Conservation (phyloP, 768 basidiomycete genomes). For the Russula brevipes region DNA sequence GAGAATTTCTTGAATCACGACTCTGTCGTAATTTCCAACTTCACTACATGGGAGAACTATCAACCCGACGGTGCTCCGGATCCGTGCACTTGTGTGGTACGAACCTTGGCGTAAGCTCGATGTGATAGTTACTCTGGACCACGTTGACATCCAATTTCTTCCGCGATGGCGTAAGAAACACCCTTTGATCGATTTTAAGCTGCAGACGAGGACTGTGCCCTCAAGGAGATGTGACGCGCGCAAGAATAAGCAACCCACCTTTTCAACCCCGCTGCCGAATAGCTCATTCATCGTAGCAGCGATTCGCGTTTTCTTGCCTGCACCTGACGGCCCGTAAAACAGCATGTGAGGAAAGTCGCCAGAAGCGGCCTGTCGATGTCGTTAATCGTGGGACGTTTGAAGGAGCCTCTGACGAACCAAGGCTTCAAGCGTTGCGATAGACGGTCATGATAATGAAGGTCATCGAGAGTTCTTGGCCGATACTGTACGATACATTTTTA, state of each 20-base stretch:
- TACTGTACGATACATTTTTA: slow-evolving; percentile 44
- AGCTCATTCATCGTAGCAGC: slow-evolving; percentile 82
- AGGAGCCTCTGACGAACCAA: slow-evolving; percentile 45
- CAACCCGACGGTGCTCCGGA: not conserved
- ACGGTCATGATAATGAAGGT: slow-evolving; percentile 80
- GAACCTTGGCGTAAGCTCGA: slow-evolving; percentile 95
- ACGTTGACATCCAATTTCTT: slow-evolving; percentile 94
- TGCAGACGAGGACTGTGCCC: slow-evolving; percentile 32
- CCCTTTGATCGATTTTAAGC: slow-evolving; percentile 97
- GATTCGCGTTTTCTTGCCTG: slow-evolving; percentile 97
- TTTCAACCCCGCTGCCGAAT: slow-evolving; percentile 90
- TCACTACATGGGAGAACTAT: slow-evolving; percentile 51
- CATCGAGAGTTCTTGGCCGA: slow-evolving; percentile 77
- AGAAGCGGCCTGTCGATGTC: slow-evolving; percentile 56
- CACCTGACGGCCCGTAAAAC: slow-evolving; percentile 95
- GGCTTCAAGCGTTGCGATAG: slow-evolving; percentile 78
- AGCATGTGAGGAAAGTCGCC: slow-evolving; percentile 97
- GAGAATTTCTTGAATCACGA: slow-evolving; percentile 93
- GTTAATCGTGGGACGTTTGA: not conserved
- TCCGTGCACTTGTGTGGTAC: slow-evolving; percentile 19
- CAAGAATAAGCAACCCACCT: slow-evolving; percentile 44
- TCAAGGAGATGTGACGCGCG: not conserved
- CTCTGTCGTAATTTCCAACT: slow-evolving; percentile 90
- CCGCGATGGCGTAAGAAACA: slow-evolving; percentile 90
- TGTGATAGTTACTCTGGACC: slow-evolving; percentile 96